Percentiles rank a stretch among this genome's conserved stretches.
phyloP scores from a whole-genome alignment of 768 basidiomycete genomes.

The Suillus placidus region DNA sequence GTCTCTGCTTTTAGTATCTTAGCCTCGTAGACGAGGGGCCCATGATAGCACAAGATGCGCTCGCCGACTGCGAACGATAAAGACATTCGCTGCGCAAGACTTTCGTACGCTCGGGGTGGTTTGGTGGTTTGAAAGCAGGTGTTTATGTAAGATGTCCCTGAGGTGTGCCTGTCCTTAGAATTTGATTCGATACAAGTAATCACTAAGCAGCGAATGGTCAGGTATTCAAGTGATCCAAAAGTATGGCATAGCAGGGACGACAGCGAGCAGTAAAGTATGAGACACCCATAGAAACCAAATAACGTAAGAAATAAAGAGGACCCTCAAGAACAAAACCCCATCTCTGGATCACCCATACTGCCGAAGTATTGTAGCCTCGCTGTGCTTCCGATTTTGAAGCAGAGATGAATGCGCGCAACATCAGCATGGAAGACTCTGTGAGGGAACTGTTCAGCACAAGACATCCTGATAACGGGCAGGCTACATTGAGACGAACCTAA shows the following conservation, averaged over 20 bases:
- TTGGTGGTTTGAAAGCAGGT: conserved; percentile 9
- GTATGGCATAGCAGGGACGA: background rate
- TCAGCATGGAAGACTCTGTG: background rate
- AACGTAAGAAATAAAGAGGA: background rate
- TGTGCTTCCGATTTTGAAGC: background rate
- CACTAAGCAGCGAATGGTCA: background rate
- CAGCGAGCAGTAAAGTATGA: background rate
- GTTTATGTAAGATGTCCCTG: background rate
- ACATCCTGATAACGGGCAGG: background rate
- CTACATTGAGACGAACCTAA: background rate
- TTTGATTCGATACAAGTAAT: background rate
- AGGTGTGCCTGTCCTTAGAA: background rate
- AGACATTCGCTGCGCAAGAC: conserved; percentile 12
- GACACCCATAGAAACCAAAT: background rate
- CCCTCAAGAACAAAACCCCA: background rate
- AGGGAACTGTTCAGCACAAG: background rate
- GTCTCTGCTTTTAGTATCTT: conserved; percentile 77
- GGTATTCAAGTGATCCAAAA: too few species aligned
- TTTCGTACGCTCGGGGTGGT: background rate
- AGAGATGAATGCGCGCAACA: background rate
- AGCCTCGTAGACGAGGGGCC: conserved; percentile 94
- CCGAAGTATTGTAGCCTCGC: background rate
- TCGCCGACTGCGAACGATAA: conserved; percentile 62
- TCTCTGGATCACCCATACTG: background rate
- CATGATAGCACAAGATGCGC: conserved; percentile 91